phyloP scores from a whole-genome alignment of 202 grass and related monocot genomes.

The Eragrostis tef region DNA sequence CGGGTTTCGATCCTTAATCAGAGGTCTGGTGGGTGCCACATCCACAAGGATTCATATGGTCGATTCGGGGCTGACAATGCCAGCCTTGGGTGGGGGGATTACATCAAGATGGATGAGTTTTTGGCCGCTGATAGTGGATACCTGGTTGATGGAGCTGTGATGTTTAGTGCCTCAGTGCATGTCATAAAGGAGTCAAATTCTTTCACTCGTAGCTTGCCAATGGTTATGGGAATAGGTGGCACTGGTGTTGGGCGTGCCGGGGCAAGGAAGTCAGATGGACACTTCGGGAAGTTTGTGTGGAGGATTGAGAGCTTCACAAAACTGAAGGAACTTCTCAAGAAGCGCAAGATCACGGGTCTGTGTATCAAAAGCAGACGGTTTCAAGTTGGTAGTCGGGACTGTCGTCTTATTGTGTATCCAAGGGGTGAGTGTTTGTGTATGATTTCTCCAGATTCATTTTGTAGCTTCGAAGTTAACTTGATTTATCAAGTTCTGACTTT shows the following conservation, averaged over 20 bases:
- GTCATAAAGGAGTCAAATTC: conserved; percentile 91
- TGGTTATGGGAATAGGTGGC: conserved; percentile 49
- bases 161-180: conserved; percentile 81
- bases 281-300: conserved; percentile 95
- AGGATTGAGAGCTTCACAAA: conserved; percentile 90
- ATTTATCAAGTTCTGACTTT: conserved; percentile 29
- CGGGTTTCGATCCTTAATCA: conserved; percentile 86
- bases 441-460: conserved; percentile 22
- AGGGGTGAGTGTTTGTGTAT: conserved; percentile 64
- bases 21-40: conserved; percentile 63
- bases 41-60: conserved; percentile 83
- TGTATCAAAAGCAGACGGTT: conserved; percentile 95
- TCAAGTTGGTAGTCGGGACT: conserved; percentile 89
- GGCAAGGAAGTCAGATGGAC: conserved; percentile 76
- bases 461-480: conserved; percentile 34
- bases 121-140: conserved; percentile 64
- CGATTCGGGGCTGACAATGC: conserved; percentile 76
- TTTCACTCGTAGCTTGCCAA: conserved; percentile 63
- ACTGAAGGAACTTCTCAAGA: conserved; percentile 96
- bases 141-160: conserved; percentile 70
- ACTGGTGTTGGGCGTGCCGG: conserved; percentile 58
- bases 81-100: conserved; percentile 94
- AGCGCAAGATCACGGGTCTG: conserved; percentile 81
- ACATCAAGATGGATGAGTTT: conserved; percentile 89
- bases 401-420: conserved; percentile 98